Evolutionary conservation across 202 grass and related monocot species (phyloP).

Genomic region (Setaria viridis): DNA sequence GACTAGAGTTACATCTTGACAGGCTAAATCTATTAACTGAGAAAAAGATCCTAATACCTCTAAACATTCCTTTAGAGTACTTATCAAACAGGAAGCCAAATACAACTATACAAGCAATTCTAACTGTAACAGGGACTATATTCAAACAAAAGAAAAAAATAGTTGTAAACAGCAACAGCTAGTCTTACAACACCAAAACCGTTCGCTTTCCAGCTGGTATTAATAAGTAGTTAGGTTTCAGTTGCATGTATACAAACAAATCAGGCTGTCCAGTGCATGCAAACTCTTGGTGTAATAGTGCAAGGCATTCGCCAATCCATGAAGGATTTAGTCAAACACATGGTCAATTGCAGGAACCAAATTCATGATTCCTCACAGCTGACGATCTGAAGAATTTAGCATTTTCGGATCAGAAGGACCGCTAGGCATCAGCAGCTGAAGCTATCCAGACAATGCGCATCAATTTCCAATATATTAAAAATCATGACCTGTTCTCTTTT

Average conservation of each 20-base stretch:
- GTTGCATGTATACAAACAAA: not conserved
- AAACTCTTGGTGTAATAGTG: conserved; percentile 6
- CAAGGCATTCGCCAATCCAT: not conserved
- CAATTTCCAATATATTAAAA: not conserved
- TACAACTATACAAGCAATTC: not conserved
- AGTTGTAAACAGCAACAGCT: not conserved
- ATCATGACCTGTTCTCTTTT: not conserved
- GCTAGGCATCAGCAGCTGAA: not conserved
- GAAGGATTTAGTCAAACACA: not conserved
- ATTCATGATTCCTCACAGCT: not conserved
- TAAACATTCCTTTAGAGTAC: not conserved
- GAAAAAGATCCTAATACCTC: not conserved
- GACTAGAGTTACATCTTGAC: conserved; percentile 20
- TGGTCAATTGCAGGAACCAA: not conserved
- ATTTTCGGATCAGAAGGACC: conserved; percentile 17
- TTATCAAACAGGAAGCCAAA: not conserved
- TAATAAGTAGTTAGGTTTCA: not conserved
- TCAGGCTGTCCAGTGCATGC: not conserved
- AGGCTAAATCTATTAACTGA: not conserved
- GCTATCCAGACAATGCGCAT: not conserved
- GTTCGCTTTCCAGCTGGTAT: not conserved
- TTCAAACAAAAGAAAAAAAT: conserved; percentile 2
- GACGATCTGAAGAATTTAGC: not conserved
- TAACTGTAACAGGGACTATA: not conserved
- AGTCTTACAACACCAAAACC: not conserved